phyloP scores from a whole-genome alignment of 441 rosid genomes.

The Populus trichocarpa region DNA sequence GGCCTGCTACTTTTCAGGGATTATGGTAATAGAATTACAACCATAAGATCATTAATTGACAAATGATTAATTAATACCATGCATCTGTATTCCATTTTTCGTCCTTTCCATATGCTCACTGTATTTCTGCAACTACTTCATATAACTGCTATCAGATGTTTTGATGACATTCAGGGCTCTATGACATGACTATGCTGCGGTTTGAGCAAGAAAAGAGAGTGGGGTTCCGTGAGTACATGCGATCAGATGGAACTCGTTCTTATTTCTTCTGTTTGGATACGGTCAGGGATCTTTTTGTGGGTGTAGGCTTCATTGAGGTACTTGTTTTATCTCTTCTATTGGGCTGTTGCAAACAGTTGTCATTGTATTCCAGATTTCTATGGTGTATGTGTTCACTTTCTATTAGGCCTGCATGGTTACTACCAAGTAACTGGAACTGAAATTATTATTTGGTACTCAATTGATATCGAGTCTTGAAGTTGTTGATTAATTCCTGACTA shows the following conservation, averaged over 20 bases:
- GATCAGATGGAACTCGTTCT: constrained; percentile 82
- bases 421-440: background rate
- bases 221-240: constrained; percentile 75
- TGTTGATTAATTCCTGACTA: background rate
- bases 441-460: background rate
- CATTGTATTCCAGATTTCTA: background rate
- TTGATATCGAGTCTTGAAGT: background rate
- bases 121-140: background rate
- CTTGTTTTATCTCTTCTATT: background rate
- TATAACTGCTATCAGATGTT: constrained; percentile 17
- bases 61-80: background rate
- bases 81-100: background rate
- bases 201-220: constrained; percentile 64
- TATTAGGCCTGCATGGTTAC: constrained; percentile 6
- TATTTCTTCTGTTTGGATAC: constrained; percentile 80
- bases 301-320: constrained; percentile 81
- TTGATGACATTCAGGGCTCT: constrained; percentile 54
- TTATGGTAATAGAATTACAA: constrained; percentile 55
- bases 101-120: background rate
- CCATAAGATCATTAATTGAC: background rate
- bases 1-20: constrained; percentile 79
- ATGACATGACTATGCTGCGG: constrained; percentile 93
- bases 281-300: constrained; percentile 49
- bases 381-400: background rate
- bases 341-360: background rate